Base-by-base conservation (phyloP, 2,329 filamentous ascomycete genomes). In the Coniochaeta prunicola region DNA sequence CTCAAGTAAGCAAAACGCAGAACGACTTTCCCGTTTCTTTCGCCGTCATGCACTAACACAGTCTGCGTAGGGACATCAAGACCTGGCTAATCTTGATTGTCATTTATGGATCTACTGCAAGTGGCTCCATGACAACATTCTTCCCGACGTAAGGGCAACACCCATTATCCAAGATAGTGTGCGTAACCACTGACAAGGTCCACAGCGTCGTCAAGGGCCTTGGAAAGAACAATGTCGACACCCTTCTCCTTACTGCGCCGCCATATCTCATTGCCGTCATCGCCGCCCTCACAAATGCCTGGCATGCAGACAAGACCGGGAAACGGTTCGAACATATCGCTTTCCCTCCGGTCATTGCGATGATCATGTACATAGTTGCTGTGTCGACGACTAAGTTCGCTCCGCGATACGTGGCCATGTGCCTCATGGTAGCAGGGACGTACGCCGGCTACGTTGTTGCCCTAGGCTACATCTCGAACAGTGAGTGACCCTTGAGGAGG, bases 321-420 rank as follows among this genome's bases (percentile, higher is more conserved):
- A 73, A 76, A 65, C 67, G 74, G 0, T 75, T 70, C 63, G 68
- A 72, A 45, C 75, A 76, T 64, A 67, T 73, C 42, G 64, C 68
- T 5, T 62, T 63, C 13, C 66, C 66, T 7, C 60, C 64, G 1
- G 58, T 61, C 9, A 38, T 63, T 9, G 59, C 61, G 15, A 67
- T 69, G 21, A 54, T 66, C 9, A 65, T 64, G 0, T 68, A 64
- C 48, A 66, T 69, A 57, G 60, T 69, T 56, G 59, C 65, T 10
- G 60, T 59, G 10, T 57, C 63, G 1, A 64, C 64, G 6, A 61
- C 42, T 17, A 57, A 60, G 7, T 58, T 58, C 9, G 64, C 61
- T 1, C 63, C 63, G 8, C 62, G 66, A 1, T 68, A 68, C 54
- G 59, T 66, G 70, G 70, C 26, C 77, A 80, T 63, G 69, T 80